Percentiles rank a stretch among this genome's conserved stretches.
phyloP scores from a whole-genome alignment of 1,284 basidiomycete genomes.

The Moesziomyces aphidis region DNA sequence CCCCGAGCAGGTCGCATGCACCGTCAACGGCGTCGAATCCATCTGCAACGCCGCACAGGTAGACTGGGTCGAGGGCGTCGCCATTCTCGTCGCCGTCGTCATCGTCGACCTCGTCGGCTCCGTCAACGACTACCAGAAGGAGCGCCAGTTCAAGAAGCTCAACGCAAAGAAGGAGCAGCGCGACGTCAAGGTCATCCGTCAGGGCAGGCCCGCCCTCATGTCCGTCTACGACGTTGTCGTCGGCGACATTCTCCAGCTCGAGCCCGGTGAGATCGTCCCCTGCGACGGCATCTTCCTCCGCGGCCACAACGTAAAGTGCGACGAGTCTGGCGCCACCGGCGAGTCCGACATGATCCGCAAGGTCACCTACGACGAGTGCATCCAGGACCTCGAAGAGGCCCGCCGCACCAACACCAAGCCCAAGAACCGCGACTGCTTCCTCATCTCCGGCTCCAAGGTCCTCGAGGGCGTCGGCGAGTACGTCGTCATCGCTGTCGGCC shows the following conservation, averaged over 20 bases:
- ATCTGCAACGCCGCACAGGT: slow-evolving; percentile 64
- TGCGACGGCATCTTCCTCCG: slow-evolving; percentile 93
- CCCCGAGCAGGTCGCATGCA: slow-evolving; percentile 71
- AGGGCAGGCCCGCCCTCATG: slow-evolving; percentile 86
- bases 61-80: slow-evolving; percentile 98
- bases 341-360: slow-evolving; percentile 97
- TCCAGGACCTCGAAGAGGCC: slow-evolving; percentile 70
- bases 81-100: slow-evolving; percentile 88
- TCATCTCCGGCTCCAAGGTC: slow-evolving; percentile 93
- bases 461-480: slow-evolving; percentile 94
- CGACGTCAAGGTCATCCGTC: slow-evolving; percentile 88
- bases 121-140: slow-evolving; percentile 95
- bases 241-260: slow-evolving; percentile 89
- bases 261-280: slow-evolving; percentile 94
- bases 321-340: slow-evolving; percentile 95
- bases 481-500: slow-evolving; percentile 90
- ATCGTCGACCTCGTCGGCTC: slow-evolving; percentile 76
- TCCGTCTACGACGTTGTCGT: slow-evolving; percentile 84
- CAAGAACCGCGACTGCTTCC: slow-evolving; percentile 87
- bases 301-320: slow-evolving; percentile 94
- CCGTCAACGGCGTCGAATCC: slow-evolving; percentile 62
- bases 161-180: slow-evolving; percentile 97
- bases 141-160: slow-evolving; percentile 89
- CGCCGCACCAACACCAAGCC: slow-evolving; percentile 63
- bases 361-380: slow-evolving; percentile 80